Conservation (phyloP, 805 yeast species). For the Naumovozyma castellii region DNA sequence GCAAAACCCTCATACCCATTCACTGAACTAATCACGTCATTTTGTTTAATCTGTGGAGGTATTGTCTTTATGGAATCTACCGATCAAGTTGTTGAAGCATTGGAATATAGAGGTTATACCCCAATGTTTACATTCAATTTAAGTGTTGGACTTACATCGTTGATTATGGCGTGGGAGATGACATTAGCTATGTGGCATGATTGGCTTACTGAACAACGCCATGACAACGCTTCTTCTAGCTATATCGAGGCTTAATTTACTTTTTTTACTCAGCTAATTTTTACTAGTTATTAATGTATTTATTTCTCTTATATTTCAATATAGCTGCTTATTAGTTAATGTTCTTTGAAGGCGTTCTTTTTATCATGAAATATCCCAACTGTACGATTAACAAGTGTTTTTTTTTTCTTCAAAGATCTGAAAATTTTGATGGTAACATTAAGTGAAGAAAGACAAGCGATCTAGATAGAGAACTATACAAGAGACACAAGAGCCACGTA, state of each 20-base stretch:
- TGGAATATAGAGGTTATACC: conserved; percentile 75
- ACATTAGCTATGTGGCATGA: conserved; percentile 52
- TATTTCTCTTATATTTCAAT: no score
- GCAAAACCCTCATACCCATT: conserved; percentile 60
- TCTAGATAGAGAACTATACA: no score
- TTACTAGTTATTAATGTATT: no score
- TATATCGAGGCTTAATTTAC: background rate
- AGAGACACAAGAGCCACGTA: no score
- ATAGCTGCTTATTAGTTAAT: no score
- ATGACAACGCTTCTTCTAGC: background rate
- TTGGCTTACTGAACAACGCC: conserved; percentile 19
- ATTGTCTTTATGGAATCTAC: conserved; percentile 86
- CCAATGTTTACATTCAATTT: conserved; percentile 87
- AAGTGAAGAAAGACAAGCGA: no score
- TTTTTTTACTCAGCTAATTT: no score
- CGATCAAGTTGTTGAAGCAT: conserved; percentile 71
- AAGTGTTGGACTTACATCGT: conserved; percentile 65
- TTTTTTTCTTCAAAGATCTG: no score
- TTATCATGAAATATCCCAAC: no score
- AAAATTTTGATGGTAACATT: no score
- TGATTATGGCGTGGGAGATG: conserved; percentile 87
- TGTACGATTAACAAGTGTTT: no score
- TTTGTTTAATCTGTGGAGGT: conserved; percentile 82
- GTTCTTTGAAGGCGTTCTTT: no score
- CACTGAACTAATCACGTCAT: conserved; percentile 73